Percentiles rank a stretch among this genome's conserved stretches.
These are phyloP conservation scores for Aspergillus pseudoterreus DNA, from an alignment of 2,329 filamentous ascomycete genomes.

Conservation along the genomic window DNA sequence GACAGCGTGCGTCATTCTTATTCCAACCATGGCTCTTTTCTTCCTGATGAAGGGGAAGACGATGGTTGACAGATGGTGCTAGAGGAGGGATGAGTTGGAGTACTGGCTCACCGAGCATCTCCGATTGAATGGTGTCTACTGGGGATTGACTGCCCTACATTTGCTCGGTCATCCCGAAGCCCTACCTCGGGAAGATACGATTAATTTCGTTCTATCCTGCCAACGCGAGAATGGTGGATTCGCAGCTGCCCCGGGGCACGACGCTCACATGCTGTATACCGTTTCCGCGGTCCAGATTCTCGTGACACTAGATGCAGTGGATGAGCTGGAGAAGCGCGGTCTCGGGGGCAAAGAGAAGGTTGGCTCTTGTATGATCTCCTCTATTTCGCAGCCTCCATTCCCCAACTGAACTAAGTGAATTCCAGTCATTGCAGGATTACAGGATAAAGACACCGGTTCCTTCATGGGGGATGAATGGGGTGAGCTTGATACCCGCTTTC, in stretches of 20 bases:
- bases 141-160: conserved; percentile 87
- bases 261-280: conserved; percentile 94
- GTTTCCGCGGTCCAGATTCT: conserved; percentile 93
- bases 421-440: conserved; percentile 72
- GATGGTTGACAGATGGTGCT: conserved; percentile 36
- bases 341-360: conserved; percentile 67
- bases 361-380: conserved; percentile 72
- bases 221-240: conserved; percentile 87
- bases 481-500: conserved; percentile 89
- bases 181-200: conserved; percentile 73
- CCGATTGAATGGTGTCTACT: conserved; percentile 92
- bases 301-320: conserved; percentile 77
- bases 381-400: conserved; percentile 4
- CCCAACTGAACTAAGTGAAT: conserved; percentile 21
- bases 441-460: conserved; percentile 76
- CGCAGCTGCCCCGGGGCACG: conserved; percentile 87
- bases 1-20: conserved; percentile 64
- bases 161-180: conserved; percentile 77
- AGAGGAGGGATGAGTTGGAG: conserved; percentile 89
- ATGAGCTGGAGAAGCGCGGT: conserved; percentile 70
- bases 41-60: conserved; percentile 11
- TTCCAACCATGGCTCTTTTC: conserved; percentile 19
- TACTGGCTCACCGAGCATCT: conserved; percentile 98
- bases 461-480: conserved; percentile 97
- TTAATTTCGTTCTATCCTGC: conserved; percentile 94